phyloP scores from a whole-genome alignment of 139 green algal genomes.

The Dunaliella sp. region DNA sequence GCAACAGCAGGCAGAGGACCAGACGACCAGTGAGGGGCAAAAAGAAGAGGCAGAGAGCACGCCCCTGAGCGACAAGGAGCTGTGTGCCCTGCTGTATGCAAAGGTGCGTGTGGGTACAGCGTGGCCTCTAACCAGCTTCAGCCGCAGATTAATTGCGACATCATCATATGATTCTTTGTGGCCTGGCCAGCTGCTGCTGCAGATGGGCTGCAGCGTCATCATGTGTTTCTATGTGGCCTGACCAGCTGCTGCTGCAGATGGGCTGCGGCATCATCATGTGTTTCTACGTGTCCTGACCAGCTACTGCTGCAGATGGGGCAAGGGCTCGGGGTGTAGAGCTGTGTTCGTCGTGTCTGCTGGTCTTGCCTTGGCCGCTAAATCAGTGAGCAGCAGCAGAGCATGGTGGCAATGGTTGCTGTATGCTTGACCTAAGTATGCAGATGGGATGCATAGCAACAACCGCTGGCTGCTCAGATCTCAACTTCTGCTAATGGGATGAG shows the following conservation, averaged over 20 bases:
- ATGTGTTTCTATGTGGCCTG: not conserved
- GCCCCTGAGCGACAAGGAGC: conserved; percentile 1
- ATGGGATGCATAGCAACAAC: too few relatives aligned
- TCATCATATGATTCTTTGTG: not conserved
- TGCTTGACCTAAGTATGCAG: too few relatives aligned
- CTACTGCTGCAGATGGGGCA: not conserved
- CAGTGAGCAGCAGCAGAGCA: too few relatives aligned
- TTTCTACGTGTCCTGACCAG: not conserved
- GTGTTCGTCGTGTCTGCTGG: too few relatives aligned
- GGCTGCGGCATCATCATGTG: not conserved
- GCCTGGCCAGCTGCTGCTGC: not conserved
- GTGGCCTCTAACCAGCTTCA: too few relatives aligned
- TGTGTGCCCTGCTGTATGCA: not conserved
- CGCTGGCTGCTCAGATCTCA: too few relatives aligned
- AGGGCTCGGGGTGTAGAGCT: too few relatives aligned
- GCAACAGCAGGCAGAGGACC: not conserved
- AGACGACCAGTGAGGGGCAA: not conserved
- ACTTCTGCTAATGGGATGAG: too few relatives aligned
- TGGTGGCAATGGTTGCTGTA: too few relatives aligned
- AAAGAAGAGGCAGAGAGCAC: not conserved
- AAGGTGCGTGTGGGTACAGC: too few relatives aligned
- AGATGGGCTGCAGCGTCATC: not conserved
- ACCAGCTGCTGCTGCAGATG: not conserved
- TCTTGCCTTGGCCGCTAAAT: too few relatives aligned
- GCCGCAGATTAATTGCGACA: too few relatives aligned